Base-by-base conservation (phyloP, 2,329 filamentous ascomycete species). In the Colletotrichum destructivum region DNA sequence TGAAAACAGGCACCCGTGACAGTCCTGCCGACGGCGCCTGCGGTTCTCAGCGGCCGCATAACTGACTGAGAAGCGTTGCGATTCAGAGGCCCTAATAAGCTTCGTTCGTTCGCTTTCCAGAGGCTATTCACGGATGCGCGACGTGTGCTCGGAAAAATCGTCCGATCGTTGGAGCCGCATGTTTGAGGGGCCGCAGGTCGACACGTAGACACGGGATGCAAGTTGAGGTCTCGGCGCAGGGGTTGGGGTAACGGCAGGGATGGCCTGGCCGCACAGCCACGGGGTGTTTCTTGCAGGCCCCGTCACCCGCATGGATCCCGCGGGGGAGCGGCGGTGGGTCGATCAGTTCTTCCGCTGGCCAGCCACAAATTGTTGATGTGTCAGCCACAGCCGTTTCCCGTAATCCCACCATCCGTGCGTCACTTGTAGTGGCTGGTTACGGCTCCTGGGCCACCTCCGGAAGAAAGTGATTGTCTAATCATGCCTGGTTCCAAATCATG, bases 191-290 rank as follows among this genome's bases (percentile, higher is more conserved):
- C 59, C 65, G 59, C 31, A 26, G 26, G 60, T 56, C 42, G 47
- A 57, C 35, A 23, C 47, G 26, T 38, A 38, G 35, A 38, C 35
- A 49, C 40, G 35, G 47, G 60, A 44, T 44, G 60, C 66, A 69
- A 69, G 38, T 35, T 46, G 21, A 44, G n/a, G 35, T 54, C 65
- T 42, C 26, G 52, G 51, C 46, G 68, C 68, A 70, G 57, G 68
- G 65, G 63, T 35, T 54, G 47, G 69, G 57, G 42, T 15, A 35
- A 44, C n/a, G 60, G 47, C 69, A 71, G 59, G 69, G 69, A 60
- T 71, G 38, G 15, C 65, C 69, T 47, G 60, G 52, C 52, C 69
- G 69, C 66, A 69, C 60, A 69, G 69, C 69, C 69, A 69, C 69
- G 40, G 35, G 65, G 52, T 67, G 63, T 69, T 62, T 68, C 59